Evolutionary conservation across 768 basidiomycete genomes (phyloP), one percentile per base, ranked within the genome.

Genomic region (Boletus insuetus): DNA sequence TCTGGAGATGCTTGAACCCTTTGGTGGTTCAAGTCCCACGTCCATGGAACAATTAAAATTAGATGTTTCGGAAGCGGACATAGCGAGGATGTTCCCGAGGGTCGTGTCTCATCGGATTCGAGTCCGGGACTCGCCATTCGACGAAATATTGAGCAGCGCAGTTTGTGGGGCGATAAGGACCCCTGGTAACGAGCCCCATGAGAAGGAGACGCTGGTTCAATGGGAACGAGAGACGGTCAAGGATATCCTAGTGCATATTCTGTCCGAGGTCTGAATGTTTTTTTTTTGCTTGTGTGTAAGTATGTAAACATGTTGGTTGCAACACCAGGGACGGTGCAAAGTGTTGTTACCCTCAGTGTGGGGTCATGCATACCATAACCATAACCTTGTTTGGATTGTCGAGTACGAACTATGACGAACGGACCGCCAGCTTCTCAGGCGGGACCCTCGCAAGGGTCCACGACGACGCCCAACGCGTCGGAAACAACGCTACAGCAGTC

Each of bases 81-180:
- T 89, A 58, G 86, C 86, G 53, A 79, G 87, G 55, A 83, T 90
- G 29, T 80, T 89, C 58, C 87, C 87, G 35, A 74, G 87, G 20
- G 82, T 86, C 0, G 78, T 92, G 31, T 85, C 86, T 8, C 91
- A 93, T 71, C 85, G 91, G 12, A 64, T 93, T 56, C 77, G 86
- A 47, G 79, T 89, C 52, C 77, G 89, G 37, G 79, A 84, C 65
- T 82, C 87, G 1, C 86, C 86, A 2, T 75, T 82, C 55, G 86
- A 89, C 54, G 87, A 91, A 65, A 70, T 89, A 3, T 68, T 91
- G 53, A 82, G 82, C 9, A 82, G 87, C 56, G 77, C 81, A 4
- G 67, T 85, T 55, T 84, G 78, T 63, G 82, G 84, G 29, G 87
- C 86, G 14, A 73, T 72, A 29, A 46, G 48, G 39, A 40, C 43